Evolutionary conservation across 345 rosid genomes (phyloP).

Genomic region (Nasturtium officinale): DNA sequence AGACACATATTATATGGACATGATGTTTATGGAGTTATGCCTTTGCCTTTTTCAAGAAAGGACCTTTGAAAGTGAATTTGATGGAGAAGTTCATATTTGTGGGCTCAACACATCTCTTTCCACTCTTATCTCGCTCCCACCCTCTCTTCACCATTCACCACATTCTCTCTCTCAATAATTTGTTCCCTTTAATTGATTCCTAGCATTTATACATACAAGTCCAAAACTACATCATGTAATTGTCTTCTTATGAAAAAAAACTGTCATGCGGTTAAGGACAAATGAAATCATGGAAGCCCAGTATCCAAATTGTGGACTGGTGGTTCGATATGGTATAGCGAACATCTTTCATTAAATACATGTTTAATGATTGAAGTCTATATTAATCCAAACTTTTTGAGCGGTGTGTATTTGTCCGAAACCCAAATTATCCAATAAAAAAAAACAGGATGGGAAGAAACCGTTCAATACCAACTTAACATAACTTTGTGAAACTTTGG

Average conservation of each 20-base stretch:
- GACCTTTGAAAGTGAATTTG: conserved; percentile 44
- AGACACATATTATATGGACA: conserved; percentile 8
- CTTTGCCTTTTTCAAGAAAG: conserved; percentile 48
- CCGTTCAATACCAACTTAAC: not conserved
- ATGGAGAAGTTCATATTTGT: conserved; percentile 37
- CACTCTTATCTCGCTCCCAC: conserved; percentile 28
- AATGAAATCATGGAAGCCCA: conserved; percentile 22
- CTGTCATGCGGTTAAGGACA: not conserved
- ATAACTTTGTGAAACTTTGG: conserved; percentile 12
- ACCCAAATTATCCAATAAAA: not conserved
- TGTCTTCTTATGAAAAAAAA: conserved; percentile 3
- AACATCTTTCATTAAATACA: not conserved
- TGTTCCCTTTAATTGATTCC: conserved; percentile 26
- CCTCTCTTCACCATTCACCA: conserved; percentile 41
- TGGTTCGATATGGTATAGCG: not conserved
- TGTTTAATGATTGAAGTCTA: not conserved
- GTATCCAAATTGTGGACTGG: conserved; percentile 6
- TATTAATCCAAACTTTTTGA: not conserved
- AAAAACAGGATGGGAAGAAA: not conserved
- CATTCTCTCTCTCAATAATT: conserved; percentile 25
- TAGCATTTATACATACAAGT: conserved; percentile 21
- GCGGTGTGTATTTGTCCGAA: not conserved
- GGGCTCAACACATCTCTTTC: conserved; percentile 41
- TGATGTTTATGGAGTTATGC: conserved; percentile 38
- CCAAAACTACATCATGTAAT: conserved; percentile 11